phyloP scores from a whole-genome alignment of 345 rosid genomes.

The Salix dunnii region DNA sequence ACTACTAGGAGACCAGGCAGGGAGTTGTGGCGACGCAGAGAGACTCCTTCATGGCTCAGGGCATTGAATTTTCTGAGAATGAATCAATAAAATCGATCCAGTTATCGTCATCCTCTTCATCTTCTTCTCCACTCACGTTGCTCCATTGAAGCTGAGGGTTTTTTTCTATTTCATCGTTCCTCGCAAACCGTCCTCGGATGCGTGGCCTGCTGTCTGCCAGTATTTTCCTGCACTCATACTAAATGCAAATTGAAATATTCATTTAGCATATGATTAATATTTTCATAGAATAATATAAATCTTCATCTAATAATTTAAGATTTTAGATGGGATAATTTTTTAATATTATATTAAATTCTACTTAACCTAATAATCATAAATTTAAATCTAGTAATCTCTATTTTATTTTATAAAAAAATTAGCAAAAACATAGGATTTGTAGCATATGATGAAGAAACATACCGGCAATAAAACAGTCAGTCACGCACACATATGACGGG shows the following conservation, averaged over 20 bases:
- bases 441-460: not conserved
- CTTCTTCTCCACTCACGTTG: conserved; percentile 38
- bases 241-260: not conserved
- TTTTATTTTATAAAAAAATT: too few relatives aligned
- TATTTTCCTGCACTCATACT: conserved; percentile 95
- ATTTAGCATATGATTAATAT: too few relatives aligned
- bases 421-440: not conserved
- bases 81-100: conserved; percentile 69
- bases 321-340: too few relatives aligned
- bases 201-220: conserved; percentile 95
- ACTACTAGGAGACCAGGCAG: not conserved
- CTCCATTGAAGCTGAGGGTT: conserved; percentile 44
- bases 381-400: too few relatives aligned
- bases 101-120: conserved; percentile 52
- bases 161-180: conserved; percentile 70
- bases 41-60: conserved; percentile 17
- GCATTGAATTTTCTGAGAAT: conserved; percentile 46
- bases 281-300: too few relatives aligned
- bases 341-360: too few relatives aligned
- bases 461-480: not conserved
- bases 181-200: conserved; percentile 85
- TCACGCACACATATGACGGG: too few relatives aligned
- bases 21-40: not conserved
- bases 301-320: too few relatives aligned
- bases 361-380: too few relatives aligned